Percentiles rank a stretch among this genome's conserved stretches.
phyloP scores from a whole-genome alignment of 306 rosid species.

The Prunus fruticosa region DNA sequence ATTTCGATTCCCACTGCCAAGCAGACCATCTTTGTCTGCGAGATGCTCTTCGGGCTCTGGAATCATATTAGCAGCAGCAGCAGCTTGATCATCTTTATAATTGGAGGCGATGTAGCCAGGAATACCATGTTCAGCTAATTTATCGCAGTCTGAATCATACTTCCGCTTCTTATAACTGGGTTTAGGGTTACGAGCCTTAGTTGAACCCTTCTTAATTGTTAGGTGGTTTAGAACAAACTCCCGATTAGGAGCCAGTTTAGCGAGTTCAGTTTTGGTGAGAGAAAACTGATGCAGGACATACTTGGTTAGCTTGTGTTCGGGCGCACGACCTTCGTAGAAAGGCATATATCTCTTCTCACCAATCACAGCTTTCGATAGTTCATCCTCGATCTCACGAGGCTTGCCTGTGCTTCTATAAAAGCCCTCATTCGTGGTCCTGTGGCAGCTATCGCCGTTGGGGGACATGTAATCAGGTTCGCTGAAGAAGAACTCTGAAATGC shows the following conservation, averaged over 20 bases:
- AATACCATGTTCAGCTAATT: conserved; percentile 6
- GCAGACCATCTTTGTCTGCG: background rate
- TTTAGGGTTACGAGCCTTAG: no score
- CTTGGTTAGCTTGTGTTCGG: conserved; percentile 20
- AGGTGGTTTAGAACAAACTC: no score
- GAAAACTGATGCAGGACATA: conserved; percentile 78
- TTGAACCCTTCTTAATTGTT: no score
- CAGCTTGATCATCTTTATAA: background rate
- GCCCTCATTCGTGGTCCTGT: conserved; percentile 50
- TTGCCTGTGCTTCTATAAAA: conserved; percentile 64
- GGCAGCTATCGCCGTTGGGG: conserved; percentile 19
- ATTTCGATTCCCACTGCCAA: background rate
- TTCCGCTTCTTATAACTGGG: background rate
- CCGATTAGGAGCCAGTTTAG: no score
- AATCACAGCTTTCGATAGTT: conserved; percentile 25
- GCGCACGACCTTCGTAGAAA: conserved; percentile 39
- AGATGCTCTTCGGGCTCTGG: conserved; percentile 2
- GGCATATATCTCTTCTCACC: conserved; percentile 64
- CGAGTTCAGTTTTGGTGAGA: background rate
- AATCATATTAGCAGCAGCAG: background rate
- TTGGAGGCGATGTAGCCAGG: conserved; percentile 14
- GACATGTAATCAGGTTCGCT: conserved; percentile 33
- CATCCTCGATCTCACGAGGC: conserved; percentile 23
- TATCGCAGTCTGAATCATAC: background rate
- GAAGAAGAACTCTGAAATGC: conserved; percentile 48